Evolutionary conservation across 768 basidiomycete genomes (phyloP).

Genomic region (Phanerochaete carnosa): DNA sequence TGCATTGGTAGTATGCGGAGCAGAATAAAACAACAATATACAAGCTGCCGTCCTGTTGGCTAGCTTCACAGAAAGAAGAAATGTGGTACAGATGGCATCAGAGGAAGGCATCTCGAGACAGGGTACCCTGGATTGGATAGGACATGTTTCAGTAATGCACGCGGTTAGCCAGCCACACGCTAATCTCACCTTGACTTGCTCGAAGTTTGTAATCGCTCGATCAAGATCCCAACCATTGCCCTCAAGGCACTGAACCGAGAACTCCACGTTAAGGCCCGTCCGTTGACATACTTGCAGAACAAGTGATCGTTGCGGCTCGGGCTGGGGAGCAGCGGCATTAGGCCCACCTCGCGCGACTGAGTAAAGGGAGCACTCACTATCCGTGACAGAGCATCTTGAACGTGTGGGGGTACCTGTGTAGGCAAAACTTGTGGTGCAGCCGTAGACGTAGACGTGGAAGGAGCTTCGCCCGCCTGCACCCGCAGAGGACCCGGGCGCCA

Average conservation of each 20-base stretch:
- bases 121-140: slow-evolving; percentile 15
- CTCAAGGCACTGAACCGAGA: slow-evolving; percentile 79
- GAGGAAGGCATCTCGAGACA: slow-evolving; percentile 25
- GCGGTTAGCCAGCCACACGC: not conserved
- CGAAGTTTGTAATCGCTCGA: slow-evolving; percentile 79
- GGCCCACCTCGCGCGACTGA: slow-evolving; percentile 5
- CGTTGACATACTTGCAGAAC: slow-evolving; percentile 67
- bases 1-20: not conserved
- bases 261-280: slow-evolving; percentile 78
- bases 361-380: slow-evolving; percentile 42
- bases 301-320: slow-evolving; percentile 65
- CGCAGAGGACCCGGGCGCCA: slow-evolving; percentile 76
- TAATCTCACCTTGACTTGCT: slow-evolving; percentile 74
- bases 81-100: slow-evolving; percentile 1
- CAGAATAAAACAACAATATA: not conserved
- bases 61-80: not conserved
- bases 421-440: slow-evolving; percentile 25
- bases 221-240: slow-evolving; percentile 85
- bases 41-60: not conserved
- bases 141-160: not conserved
- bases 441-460: slow-evolving; percentile 12
- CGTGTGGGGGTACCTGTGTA: slow-evolving; percentile 31
- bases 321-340: slow-evolving; percentile 36
- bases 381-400: slow-evolving; percentile 48
- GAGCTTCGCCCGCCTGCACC: slow-evolving; percentile 52